These are phyloP conservation scores for Camelina hispida DNA, from an alignment of 345 rosid species.

Conservation along the genomic window DNA sequence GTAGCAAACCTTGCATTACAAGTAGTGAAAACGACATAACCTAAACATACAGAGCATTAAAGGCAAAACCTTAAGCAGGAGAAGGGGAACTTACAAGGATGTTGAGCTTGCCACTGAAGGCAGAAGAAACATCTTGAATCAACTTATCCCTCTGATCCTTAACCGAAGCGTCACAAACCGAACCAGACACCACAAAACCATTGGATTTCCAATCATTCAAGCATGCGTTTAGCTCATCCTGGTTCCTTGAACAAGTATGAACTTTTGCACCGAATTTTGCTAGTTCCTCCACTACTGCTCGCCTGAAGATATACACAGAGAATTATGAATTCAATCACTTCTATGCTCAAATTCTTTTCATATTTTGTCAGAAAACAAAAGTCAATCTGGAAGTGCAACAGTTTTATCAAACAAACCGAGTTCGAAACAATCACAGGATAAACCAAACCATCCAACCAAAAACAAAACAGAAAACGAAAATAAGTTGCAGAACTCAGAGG, in stretches of 20 bases:
- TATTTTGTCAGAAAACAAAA: too few relatives aligned
- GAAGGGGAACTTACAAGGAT: conserved; percentile 58
- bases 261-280: conserved; percentile 74
- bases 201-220: conserved; percentile 61
- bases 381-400: too few relatives aligned
- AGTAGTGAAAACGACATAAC: background rate
- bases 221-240: conserved; percentile 60
- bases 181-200: conserved; percentile 71
- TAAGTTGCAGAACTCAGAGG: too few relatives aligned
- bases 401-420: too few relatives aligned
- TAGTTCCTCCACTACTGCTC: conserved; percentile 75
- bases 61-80: background rate
- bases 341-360: too few relatives aligned
- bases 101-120: conserved; percentile 63
- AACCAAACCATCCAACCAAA: too few relatives aligned
- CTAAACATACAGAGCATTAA: background rate
- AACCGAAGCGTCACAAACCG: conserved; percentile 71
- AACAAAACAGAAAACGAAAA: too few relatives aligned
- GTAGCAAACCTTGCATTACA: background rate
- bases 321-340: background rate
- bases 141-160: conserved; percentile 59
- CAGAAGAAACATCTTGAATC: conserved; percentile 56
- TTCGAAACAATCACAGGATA: too few relatives aligned
- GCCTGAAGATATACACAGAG: conserved; percentile 43
- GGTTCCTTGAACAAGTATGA: conserved; percentile 81